Evolutionary conservation across 163 green algal species (phyloP), one percentile per base, ranked within the genome.

Genomic region (Coccomyxa subellipsoidea): DNA sequence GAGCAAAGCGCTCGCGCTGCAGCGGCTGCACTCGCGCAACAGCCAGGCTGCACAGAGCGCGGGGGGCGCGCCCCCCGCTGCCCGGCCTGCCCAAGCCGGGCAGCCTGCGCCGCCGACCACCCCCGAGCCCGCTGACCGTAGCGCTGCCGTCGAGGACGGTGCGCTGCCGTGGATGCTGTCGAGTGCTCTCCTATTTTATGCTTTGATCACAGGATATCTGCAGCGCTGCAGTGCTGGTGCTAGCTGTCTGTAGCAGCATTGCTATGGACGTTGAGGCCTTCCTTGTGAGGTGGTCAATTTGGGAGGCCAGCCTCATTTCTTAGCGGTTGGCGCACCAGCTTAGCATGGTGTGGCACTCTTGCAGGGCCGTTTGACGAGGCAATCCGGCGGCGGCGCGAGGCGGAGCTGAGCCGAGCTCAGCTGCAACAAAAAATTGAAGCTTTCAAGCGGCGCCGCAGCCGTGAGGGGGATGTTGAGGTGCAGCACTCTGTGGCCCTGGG

Each of bases 341-440:
- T n/a, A n/a, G 5, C 15, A 23, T 59, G 21, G 3, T 18, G 23
- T 59, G 21, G 47, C 47, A 59, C 47, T 59, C 4, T 5, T 77
- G 71, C 71, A 77, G 71, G 71, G 27, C 34, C 39, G 32, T 40
- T 47, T 39, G 71, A 77, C 10, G 71, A 77, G 32, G 71, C 34
- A 0, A 77, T 53, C 12, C 31, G 71, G 71, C 31, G 71, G 71
- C 8, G 71, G 4, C 21, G 40, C 12, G 71, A 77, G 71, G 71
- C 71, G 4, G 71, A 77, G n/a, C 71, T 77, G n/a, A 40, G 34
- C 71, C 32, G 35, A 18, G 71, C 21, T n/a, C 34, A 77, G 71
- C 71, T 77, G 71, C 34, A 77, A 31, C 32, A 77, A 31, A 77
- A 77, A 31, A 77, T 77, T 12, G 71, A 39, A 10, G 31, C 71